phyloP scores from a whole-genome alignment of 2,329 filamentous ascomycete genomes.

The Akanthomyces lecanii region DNA sequence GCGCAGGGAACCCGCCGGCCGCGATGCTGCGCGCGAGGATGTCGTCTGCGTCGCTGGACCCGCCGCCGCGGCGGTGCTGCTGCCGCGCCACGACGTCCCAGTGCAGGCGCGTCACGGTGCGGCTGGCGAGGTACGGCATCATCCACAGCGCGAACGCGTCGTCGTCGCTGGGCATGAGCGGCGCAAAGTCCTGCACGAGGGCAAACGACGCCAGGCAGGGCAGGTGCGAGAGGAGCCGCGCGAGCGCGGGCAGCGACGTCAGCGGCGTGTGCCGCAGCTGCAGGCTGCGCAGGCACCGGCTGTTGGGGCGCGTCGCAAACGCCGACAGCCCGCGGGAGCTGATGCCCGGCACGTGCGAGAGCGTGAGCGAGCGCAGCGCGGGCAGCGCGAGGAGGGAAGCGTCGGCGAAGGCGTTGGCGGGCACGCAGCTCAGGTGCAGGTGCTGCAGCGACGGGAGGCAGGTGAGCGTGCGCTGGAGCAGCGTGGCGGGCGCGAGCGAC shows the following conservation, averaged over 20 bases:
- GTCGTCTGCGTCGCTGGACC: constrained; percentile 47
- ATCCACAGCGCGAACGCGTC: constrained; percentile 54
- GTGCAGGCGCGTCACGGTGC: constrained; percentile 51
- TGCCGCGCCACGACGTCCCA: constrained; percentile 57
- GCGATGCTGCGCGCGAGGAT: constrained; percentile 62
- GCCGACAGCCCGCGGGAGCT: constrained; percentile 52
- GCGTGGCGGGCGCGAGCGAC: constrained; percentile 46
- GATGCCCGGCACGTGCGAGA: constrained; percentile 54
- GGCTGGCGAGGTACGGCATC: constrained; percentile 59
- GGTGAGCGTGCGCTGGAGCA: constrained; percentile 48
- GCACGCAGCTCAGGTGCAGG: constrained; percentile 56
- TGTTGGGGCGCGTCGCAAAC: constrained; percentile 49
- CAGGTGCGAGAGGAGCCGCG: constrained; percentile 56
- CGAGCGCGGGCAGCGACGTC: constrained; percentile 52
- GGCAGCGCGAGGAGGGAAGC: constrained; percentile 51
- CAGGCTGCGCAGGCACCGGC: constrained; percentile 43
- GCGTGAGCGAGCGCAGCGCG: constrained; percentile 48
- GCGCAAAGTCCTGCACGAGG: constrained; percentile 51
- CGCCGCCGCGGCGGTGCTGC: constrained; percentile 29
- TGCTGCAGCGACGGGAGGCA: constrained; percentile 52
- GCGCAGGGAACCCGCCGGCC: constrained; percentile 57
- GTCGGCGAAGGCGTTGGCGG: constrained; percentile 54
- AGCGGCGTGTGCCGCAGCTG: constrained; percentile 54
- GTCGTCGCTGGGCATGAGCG: constrained; percentile 47
- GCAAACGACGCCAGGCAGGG: constrained; percentile 45